Conservation (phyloP, 1,284 basidiomycete genomes). For the Golubevia pallescens region DNA sequence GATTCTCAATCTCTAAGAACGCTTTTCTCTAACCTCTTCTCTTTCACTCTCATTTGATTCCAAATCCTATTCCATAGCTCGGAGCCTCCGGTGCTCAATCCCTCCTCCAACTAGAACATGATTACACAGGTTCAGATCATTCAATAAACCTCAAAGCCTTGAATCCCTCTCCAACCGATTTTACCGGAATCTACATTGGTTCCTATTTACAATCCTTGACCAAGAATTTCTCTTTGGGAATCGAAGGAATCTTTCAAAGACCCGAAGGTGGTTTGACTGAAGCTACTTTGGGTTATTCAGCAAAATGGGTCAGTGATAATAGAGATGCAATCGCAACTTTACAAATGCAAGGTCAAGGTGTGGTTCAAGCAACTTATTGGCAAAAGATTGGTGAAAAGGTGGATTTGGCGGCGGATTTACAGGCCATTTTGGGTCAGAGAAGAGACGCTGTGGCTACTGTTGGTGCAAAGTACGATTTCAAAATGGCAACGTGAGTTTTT, state of each 20-base stretch:
- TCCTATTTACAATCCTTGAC: conserved; percentile 95
- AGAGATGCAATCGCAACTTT: conserved; percentile 78
- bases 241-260: conserved; percentile 85
- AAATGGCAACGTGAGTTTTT: conserved; percentile 76
- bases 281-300: conserved; percentile 52
- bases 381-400: conserved; percentile 94
- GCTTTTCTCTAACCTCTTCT: too few relatives aligned
- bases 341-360: conserved; percentile 80
- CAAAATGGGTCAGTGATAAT: conserved; percentile 45
- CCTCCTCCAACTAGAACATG: conserved; percentile 94
- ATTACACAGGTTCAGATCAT: conserved; percentile 88
- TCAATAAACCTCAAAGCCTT: conserved; percentile 85
- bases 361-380: conserved; percentile 93
- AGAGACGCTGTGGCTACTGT: conserved; percentile 90
- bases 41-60: too few relatives aligned
- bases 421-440: conserved; percentile 74
- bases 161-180: conserved; percentile 87
- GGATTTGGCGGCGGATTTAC: conserved; percentile 95
- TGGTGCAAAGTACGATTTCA: conserved; percentile 94
- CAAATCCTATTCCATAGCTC: too few relatives aligned
- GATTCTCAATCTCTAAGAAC: too few relatives aligned
- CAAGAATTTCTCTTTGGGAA: conserved; percentile 85
- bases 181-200: conserved; percentile 90
- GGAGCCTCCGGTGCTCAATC: too few relatives aligned
- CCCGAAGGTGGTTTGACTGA: conserved; percentile 72